Base-by-base conservation (phyloP, 805 yeast genomes). In the Pichia manshurica region DNA sequence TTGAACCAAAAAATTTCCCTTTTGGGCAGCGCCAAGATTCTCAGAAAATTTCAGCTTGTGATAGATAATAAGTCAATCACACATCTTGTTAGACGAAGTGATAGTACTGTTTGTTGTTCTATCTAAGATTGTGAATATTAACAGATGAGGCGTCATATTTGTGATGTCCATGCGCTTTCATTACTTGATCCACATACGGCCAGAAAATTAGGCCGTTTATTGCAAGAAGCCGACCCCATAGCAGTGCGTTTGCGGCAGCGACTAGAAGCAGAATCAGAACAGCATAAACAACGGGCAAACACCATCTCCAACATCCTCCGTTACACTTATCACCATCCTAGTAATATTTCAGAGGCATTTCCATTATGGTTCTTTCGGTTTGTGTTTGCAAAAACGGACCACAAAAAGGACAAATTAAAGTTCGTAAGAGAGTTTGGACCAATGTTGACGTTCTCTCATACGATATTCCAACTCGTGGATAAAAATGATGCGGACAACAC, bases 281-380 rank as follows among this genome's bases (percentile, higher is more conserved):
- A n/a, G 17, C 17, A 8, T 8, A 19, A 9, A 22, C 48, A 45
- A 17, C 32, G 35, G 20, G 16, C 49, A 16, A 46, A 46, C n/a
- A 7, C 21, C n/a, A 20, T 46, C 8, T 15, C 34, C 3, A 31
- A 19, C 9, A 21, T 46, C 5, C 23, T 46, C 17, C 29, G 34
- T 8, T 40, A 25, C 22, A 13, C 32, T 3, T 46, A 46, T 20
- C 45, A 23, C 16, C 38, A 45, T 3, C 28, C 19, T 29, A 22
- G 20, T 5, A 15, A 21, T 5, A 16, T 2, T 3, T 1, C 31
- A 9, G 13, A 19, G 9, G 29, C 21, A 8, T 28, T 17, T n/a
- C 49, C 49, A 1, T 16, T 1, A 2, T 46, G 49, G 49, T 15
- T 46, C 19, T 13, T 15, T 3, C 8, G 19, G 12, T 47, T 47